Percentiles rank a stretch among this genome's conserved stretches.
phyloP scores from a whole-genome alignment of 2,329 filamentous ascomycete genomes.

The Colletotrichum lupini region DNA sequence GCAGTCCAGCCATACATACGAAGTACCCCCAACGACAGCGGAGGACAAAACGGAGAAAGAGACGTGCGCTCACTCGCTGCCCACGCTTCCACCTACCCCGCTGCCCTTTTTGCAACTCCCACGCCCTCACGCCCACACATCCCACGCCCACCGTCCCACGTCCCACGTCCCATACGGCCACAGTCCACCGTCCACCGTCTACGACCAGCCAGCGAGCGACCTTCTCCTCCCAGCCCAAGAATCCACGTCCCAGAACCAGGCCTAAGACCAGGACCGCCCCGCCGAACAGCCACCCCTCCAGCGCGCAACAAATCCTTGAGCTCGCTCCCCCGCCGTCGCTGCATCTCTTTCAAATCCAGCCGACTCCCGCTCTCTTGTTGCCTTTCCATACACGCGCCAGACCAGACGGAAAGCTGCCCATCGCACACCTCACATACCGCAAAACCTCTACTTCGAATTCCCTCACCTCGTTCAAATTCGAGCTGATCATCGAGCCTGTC shows the following conservation, averaged over 20 bases:
- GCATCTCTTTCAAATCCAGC: conserved; percentile 31
- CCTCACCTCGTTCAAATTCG: conserved; percentile 16
- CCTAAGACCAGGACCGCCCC: conserved; percentile 17
- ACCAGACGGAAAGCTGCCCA: conserved; percentile 6
- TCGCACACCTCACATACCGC: conserved; percentile 5
- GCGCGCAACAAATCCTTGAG: conserved; percentile 35
- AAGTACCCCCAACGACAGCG: not conserved
- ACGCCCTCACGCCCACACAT: conserved; percentile 5
- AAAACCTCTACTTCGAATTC: conserved; percentile 3
- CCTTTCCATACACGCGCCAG: not conserved
- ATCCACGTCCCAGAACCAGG: not conserved
- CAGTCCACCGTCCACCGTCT: conserved; percentile 5
- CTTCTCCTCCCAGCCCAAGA: not conserved
- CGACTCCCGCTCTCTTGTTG: conserved; percentile 12
- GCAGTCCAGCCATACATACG: not conserved
- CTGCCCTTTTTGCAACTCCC: conserved; percentile 17
- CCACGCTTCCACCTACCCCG: conserved; percentile 26
- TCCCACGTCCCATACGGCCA: conserved; percentile 6
- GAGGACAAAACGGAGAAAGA: not conserved
- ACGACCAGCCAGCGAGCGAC: not conserved
- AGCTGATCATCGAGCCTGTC: not conserved
- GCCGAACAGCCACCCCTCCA: conserved; percentile 27
- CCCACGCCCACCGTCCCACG: conserved; percentile 9
- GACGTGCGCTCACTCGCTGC: conserved; percentile 26
- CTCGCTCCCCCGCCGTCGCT: conserved; percentile 26